Conservation (phyloP, 23 red algal species). For the Gracilaria gracilis region DNA sequence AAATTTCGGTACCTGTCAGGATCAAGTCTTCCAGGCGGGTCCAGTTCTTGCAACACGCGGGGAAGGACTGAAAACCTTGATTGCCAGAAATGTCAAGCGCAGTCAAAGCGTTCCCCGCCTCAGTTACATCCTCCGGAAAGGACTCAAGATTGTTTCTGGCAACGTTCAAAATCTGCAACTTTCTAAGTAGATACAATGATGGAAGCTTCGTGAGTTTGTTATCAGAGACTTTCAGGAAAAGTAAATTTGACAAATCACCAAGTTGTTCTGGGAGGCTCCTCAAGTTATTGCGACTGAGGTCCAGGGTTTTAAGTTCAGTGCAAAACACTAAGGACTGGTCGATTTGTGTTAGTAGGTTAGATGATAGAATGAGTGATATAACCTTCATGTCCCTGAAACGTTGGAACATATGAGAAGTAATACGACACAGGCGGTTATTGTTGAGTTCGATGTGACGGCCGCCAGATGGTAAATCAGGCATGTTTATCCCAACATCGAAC, state of each 20-base stretch:
- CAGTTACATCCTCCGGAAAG: conserved; percentile 27
- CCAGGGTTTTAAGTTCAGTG: conserved; percentile 20
- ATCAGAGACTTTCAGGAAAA: conserved; percentile 22
- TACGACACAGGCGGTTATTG: conserved; percentile 18
- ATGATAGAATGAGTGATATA: conserved; percentile 27
- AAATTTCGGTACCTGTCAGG: background rate
- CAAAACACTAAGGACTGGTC: background rate
- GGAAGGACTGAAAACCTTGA: conserved; percentile 13
- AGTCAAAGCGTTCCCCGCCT: background rate
- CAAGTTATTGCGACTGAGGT: conserved; percentile 39
- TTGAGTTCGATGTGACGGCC: conserved; percentile 23
- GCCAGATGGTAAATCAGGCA: background rate
- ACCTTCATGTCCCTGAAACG: conserved; percentile 4
- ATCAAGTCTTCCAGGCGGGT: background rate
- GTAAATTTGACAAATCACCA: background rate
- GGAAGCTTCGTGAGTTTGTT: conserved; percentile 34
- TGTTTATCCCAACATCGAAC: background rate
- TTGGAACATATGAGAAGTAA: background rate
- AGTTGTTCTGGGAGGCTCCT: conserved; percentile 14
- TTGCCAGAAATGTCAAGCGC: conserved; percentile 43
- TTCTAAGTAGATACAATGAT: conserved; percentile 1
- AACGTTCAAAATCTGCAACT: conserved; percentile 43
- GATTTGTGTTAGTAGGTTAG: conserved; percentile 16
- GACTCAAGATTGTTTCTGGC: conserved; percentile 28
- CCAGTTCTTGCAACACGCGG: conserved; percentile 4